Evolutionary conservation across 371 early-diverging fungal genomes (phyloP).

Genomic region (Rhizopus sp.): DNA sequence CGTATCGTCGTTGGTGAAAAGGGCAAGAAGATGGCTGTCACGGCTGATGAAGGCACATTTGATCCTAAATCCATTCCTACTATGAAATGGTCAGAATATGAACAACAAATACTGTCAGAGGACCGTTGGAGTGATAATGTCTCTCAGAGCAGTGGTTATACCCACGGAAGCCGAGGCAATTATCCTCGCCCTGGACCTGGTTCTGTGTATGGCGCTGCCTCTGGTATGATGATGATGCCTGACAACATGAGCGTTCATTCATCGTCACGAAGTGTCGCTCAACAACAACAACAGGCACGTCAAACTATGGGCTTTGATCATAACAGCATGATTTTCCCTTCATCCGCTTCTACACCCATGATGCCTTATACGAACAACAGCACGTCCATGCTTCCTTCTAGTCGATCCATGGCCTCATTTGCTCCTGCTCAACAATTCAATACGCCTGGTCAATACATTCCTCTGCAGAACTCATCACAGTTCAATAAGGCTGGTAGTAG

Average conservation of each 20-base stretch:
- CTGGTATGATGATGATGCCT: slow-evolving; percentile 11
- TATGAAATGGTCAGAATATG: slow-evolving; percentile 91
- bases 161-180: slow-evolving; percentile 23
- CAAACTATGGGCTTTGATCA: slow-evolving; percentile 27
- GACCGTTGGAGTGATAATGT: slow-evolving; percentile 42
- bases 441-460: slow-evolving; percentile 28
- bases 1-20: slow-evolving; percentile 82
- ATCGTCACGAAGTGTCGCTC: not conserved
- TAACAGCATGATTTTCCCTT: slow-evolving; percentile 36
- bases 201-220: slow-evolving; percentile 11
- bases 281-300: slow-evolving; percentile 7
- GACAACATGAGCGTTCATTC: slow-evolving; percentile 31
- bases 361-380: slow-evolving; percentile 30
- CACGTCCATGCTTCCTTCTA: slow-evolving; percentile 25
- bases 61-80: slow-evolving; percentile 62
- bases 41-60: slow-evolving; percentile 52
- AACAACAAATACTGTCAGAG: slow-evolving; percentile 67
- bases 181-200: not conserved
- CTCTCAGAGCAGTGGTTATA: slow-evolving; percentile 38
- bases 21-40: slow-evolving; percentile 62
- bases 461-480: slow-evolving; percentile 27
- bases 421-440: slow-evolving; percentile 19
- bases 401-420: slow-evolving; percentile 22
- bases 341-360: slow-evolving; percentile 39
- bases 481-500: slow-evolving; percentile 25